These are phyloP conservation scores for Ophiostoma novo-ulmi DNA, from an alignment of 2,329 filamentous ascomycete genomes.

Conservation along the genomic window DNA sequence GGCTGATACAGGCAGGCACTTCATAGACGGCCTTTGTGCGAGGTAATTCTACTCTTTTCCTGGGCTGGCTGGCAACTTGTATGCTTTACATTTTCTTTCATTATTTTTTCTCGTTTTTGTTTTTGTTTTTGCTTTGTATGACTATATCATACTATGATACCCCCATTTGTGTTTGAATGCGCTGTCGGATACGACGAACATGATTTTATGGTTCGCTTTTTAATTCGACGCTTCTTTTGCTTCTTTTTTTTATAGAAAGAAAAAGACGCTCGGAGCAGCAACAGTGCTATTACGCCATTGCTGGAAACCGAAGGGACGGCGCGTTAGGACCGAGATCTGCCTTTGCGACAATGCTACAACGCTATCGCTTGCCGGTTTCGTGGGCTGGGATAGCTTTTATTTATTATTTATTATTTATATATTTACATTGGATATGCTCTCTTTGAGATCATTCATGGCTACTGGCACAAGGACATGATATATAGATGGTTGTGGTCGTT, in stretches of 20 bases:
- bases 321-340: conserved; percentile 36
- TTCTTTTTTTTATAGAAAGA: neutral
- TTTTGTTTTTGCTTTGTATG: conserved; percentile 27
- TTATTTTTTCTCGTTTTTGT: conserved; percentile 24
- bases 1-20: neutral
- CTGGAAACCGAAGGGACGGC: conserved; percentile 35
- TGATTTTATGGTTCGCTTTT: conserved; percentile 23
- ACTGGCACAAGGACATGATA: too few species aligned
- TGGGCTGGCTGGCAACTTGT: conserved; percentile 23
- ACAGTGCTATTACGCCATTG: conserved; percentile 55
- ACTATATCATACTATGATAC: conserved; percentile 45
- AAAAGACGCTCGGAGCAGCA: conserved; percentile 43
- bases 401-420: neutral
- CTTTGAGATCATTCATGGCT: neutral
- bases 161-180: conserved; percentile 50
- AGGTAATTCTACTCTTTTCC: neutral
- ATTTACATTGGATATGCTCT: neutral
- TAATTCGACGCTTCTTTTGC: conserved; percentile 1
- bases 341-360: conserved; percentile 29
- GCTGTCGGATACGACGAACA: conserved; percentile 37
- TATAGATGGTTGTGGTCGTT: too few species aligned
- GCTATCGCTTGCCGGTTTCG: conserved; percentile 29
- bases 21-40: neutral
- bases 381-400: conserved; percentile 23
- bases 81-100: conserved; percentile 25